Percentiles rank a stretch among this genome's conserved stretches.
phyloP scores from a whole-genome alignment of 805 yeast genomes.

The Ogataea siamensis region DNA sequence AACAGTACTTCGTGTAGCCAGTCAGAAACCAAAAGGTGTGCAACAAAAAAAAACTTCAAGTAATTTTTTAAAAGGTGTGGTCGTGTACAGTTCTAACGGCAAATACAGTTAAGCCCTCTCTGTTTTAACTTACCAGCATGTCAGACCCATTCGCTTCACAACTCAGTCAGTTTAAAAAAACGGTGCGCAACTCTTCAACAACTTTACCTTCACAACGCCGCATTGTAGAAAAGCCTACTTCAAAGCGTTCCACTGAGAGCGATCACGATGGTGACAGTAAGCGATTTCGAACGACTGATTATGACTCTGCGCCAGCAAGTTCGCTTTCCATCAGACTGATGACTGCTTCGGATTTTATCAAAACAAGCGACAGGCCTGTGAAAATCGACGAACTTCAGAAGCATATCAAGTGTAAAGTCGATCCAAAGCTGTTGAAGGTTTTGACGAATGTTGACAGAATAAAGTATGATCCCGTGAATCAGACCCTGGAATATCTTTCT shows the following conservation, averaged over 20 bases:
- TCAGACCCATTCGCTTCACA: constrained; percentile 38
- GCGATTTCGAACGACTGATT: constrained; percentile 17
- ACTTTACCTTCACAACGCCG: constrained; percentile 42
- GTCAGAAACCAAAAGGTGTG: constrained; percentile 8
- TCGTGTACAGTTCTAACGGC: constrained; percentile 12
- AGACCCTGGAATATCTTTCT: constrained; percentile 82
- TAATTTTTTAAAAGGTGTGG: constrained; percentile 1
- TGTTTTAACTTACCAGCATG: constrained; percentile 20
- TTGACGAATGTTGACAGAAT: constrained; percentile 76
- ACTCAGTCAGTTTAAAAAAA: constrained; percentile 62
- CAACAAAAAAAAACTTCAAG: neutral
- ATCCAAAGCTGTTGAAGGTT: constrained; percentile 63
- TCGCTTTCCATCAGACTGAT: constrained; percentile 79
- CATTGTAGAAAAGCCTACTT: constrained; percentile 20
- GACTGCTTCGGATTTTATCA: constrained; percentile 88
- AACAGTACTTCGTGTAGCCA: constrained; percentile 16
- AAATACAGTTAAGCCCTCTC: constrained; percentile 4
- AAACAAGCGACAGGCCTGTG: constrained; percentile 67
- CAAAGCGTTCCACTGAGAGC: constrained; percentile 11
- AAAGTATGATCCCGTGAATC: constrained; percentile 55
- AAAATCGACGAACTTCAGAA: constrained; percentile 61
- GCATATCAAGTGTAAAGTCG: constrained; percentile 62
- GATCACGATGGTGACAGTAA: constrained; percentile 16
- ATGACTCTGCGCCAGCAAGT: constrained; percentile 17
- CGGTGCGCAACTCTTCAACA: constrained; percentile 54